These are phyloP conservation scores for Boletales sp. DNA, from an alignment of 768 basidiomycete genomes.

Conservation along the genomic window DNA sequence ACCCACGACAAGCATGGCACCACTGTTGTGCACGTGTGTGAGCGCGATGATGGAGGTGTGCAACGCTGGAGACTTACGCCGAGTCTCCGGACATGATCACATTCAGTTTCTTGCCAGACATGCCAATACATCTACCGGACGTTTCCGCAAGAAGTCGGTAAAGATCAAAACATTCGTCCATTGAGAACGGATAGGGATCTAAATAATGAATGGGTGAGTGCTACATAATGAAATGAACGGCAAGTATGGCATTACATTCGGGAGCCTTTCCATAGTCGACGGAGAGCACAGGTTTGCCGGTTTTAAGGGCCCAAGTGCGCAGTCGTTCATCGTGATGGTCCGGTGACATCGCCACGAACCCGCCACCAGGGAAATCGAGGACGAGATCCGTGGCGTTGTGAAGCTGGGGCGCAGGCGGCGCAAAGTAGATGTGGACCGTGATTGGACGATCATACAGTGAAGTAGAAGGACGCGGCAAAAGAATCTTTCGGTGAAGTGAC, in stretches of 20 bases:
- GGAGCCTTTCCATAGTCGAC: conserved; percentile 97
- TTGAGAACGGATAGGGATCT: conserved; percentile 98
- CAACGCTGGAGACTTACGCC: conserved; percentile 61
- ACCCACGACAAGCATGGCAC: conserved; percentile 82
- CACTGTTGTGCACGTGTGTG: conserved; percentile 45
- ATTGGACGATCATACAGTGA: conserved; percentile 83
- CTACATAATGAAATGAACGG: conserved; percentile 1
- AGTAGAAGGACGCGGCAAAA: conserved; percentile 75
- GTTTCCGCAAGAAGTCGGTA: conserved; percentile 81
- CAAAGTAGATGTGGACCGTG: conserved; percentile 79
- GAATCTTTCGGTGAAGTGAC: conserved; percentile 65
- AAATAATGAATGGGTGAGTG: conserved; percentile 1
- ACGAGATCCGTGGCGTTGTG: conserved; percentile 73
- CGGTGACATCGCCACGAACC: conserved; percentile 94
- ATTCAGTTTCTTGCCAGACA: conserved; percentile 78
- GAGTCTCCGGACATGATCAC: conserved; percentile 89
- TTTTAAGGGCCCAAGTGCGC: conserved; percentile 77
- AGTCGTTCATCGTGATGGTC: conserved; percentile 96
- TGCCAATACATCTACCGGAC: conserved; percentile 76
- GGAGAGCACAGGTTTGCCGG: conserved; percentile 74
- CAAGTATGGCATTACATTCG: conserved; percentile 60
- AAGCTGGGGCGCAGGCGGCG: conserved; percentile 61
- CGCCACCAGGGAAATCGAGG: conserved; percentile 92
- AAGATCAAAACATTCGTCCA: conserved; percentile 91
- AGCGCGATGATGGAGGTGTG: conserved; percentile 2